phyloP scores from a whole-genome alignment of 768 basidiomycete genomes.

The Pisolithus orientalis region DNA sequence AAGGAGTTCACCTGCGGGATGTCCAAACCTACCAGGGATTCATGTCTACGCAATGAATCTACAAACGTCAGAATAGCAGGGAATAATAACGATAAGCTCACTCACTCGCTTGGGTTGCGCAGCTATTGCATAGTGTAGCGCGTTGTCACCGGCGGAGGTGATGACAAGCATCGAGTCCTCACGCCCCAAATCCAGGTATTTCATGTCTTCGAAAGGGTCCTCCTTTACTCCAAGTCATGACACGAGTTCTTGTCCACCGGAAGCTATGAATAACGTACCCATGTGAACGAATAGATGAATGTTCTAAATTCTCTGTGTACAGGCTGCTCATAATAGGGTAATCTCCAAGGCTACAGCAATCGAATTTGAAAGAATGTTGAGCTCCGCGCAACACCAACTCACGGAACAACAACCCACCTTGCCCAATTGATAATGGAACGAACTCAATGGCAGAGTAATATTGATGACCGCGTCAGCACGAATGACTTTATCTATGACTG shows the following conservation, averaged over 20 bases:
- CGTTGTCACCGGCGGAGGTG: constrained; percentile 76
- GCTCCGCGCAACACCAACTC: not conserved
- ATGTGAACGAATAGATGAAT: constrained; percentile 61
- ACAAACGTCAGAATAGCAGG: not conserved
- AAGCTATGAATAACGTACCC: constrained; percentile 29
- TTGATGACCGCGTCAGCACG: constrained; percentile 34
- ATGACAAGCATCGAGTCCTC: constrained; percentile 69
- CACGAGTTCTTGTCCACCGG: not conserved
- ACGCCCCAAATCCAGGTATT: constrained; percentile 47
- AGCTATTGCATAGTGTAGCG: constrained; percentile 71
- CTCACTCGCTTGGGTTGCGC: constrained; percentile 48
- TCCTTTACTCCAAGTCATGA: constrained; percentile 36
- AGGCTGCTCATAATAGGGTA: constrained; percentile 65
- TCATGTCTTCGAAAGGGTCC: constrained; percentile 71
- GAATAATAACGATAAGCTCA: not conserved
- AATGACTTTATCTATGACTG: constrained; percentile 21
- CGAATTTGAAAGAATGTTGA: constrained; percentile 1
- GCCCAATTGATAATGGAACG: constrained; percentile 57
- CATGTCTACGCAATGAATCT: constrained; percentile 71
- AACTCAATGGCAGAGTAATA: constrained; percentile 48
- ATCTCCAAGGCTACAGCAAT: constrained; percentile 47
- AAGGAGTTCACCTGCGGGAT: not conserved
- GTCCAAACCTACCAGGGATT: constrained; percentile 45
- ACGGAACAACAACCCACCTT: constrained; percentile 27
- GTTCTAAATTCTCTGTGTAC: constrained; percentile 62